Base-by-base conservation (phyloP, 139 green algal species). In the Gonium pectorale region DNA sequence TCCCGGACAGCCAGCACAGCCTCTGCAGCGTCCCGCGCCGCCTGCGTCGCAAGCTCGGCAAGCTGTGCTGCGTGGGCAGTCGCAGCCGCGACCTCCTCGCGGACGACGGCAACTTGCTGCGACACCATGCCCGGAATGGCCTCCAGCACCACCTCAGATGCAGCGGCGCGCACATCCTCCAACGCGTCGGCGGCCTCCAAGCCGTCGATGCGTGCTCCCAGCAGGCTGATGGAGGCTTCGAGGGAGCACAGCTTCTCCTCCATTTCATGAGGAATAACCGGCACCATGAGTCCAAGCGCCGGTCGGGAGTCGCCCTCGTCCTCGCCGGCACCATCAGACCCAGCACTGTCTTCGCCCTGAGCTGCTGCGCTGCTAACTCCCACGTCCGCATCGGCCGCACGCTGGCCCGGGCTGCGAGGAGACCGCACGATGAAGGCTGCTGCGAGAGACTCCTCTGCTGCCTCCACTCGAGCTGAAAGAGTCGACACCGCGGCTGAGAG, bases 271-370 rank as follows among this genome's bases (percentile, higher is more conserved):
- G 73, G 73, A 38, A 81, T 22, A 24, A 81, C 54, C 29, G 73
- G 73, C 24, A 81, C 73, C 73, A 81, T 81, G 15, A 81, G 38
- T 8, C 73, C 73, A 54, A 81, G 56, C 31, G 71, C 52, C n/a
- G 71, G 70, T 7, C 70, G 9, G 26, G 56, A 5, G 15, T 15
- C 51, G 13, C 13, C 41, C 17, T 67, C 71, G 4, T 67, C 72
- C 37, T 49, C 67, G 22, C 37, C 67, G 38, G 1, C 38, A 38
- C 22, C 40, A 44, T 40, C 31, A 35, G 24, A 31, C 29, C 9
- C 62, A 19, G 31, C 62, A 5, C 22, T 8, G 2, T 21, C 67
- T 7, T 52, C 67, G 24, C 63, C 62, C 31, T 41, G 31, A 44
- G 62, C 31, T 22, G 62, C 62, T 3, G 31, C 4, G 62, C 4